These are phyloP conservation scores for Chlorella vulgaris DNA, from an alignment of 139 green algal species.

Conservation along the genomic window DNA sequence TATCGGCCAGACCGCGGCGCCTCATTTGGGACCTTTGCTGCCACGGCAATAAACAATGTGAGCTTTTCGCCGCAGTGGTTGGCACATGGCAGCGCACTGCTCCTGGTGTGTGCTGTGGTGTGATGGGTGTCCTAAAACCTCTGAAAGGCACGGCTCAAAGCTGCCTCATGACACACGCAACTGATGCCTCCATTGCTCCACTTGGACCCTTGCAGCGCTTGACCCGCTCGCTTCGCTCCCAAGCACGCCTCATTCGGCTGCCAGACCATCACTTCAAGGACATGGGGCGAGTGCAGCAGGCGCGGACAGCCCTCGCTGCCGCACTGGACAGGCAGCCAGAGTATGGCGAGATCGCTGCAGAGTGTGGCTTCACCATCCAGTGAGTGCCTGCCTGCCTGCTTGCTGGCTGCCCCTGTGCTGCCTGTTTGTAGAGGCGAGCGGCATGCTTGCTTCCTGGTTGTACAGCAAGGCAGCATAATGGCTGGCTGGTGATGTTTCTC, in stretches of 20 bases:
- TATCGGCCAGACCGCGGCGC: neutral
- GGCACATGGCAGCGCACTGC: too few species aligned
- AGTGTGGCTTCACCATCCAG: neutral
- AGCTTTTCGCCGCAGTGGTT: neutral
- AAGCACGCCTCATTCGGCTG: slow-evolving; percentile 2
- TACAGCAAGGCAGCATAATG: too few species aligned
- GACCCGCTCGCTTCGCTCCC: neutral
- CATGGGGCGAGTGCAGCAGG: neutral
- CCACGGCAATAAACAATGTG: neutral
- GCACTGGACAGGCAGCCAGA: neutral
- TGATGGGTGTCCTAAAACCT: too few species aligned
- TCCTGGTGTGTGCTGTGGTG: too few species aligned
- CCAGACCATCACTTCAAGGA: neutral
- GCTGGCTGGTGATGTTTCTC: too few species aligned
- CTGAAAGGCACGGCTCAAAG: too few species aligned
- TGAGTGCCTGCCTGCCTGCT: neutral
- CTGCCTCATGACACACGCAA: neutral
- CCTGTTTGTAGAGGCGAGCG: neutral
- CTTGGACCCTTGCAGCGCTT: neutral
- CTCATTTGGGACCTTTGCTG: neutral
- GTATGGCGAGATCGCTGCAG: neutral
- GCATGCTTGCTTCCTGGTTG: neutral
- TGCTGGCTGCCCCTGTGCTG: too few species aligned
- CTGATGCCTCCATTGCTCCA: neutral
- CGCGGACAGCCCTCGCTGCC: neutral